These are phyloP conservation scores for Keithomyces neogunnii DNA, from an alignment of 2,329 filamentous ascomycete species.

Conservation along the genomic window DNA sequence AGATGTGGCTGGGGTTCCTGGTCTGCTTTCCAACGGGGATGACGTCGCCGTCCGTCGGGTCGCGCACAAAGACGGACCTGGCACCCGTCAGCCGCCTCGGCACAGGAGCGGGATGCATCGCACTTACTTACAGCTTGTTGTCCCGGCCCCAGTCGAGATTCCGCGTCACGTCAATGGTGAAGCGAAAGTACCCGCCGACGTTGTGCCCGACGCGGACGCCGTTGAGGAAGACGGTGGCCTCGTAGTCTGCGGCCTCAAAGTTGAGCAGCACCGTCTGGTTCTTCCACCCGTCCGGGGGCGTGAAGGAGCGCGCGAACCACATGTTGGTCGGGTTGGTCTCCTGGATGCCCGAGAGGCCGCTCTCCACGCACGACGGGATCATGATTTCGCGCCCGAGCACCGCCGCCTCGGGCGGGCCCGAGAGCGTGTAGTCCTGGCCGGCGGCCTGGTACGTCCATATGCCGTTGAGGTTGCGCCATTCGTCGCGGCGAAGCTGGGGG, in stretches of 20 bases:
- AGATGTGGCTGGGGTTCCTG: constrained; percentile 50
- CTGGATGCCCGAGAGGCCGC: constrained; percentile 41
- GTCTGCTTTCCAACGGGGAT: constrained; percentile 62
- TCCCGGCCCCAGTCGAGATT: constrained; percentile 28
- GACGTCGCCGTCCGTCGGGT: constrained; percentile 54
- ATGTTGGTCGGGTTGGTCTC: constrained; percentile 30
- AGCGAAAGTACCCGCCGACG: constrained; percentile 53
- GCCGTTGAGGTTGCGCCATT: constrained; percentile 49
- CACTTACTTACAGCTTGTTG: constrained; percentile 43
- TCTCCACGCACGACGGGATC: constrained; percentile 35
- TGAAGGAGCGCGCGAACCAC: constrained; percentile 44
- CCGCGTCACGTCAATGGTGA: constrained; percentile 50
- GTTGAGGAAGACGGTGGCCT: constrained; percentile 51
- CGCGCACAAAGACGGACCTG: constrained; percentile 56
- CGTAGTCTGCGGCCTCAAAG: constrained; percentile 52
- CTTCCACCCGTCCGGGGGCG: constrained; percentile 38
- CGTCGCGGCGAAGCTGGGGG: constrained; percentile 43
- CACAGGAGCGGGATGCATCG: neutral
- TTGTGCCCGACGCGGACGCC: constrained; percentile 42
- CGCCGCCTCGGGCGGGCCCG: constrained; percentile 12
- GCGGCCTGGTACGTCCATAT: constrained; percentile 45
- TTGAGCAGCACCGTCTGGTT: constrained; percentile 39
- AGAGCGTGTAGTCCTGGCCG: constrained; percentile 9
- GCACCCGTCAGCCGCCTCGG: neutral
- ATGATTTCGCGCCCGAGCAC: constrained; percentile 29